Conservation (phyloP, 306 rosid genomes). For the Medicago lupulina region DNA sequence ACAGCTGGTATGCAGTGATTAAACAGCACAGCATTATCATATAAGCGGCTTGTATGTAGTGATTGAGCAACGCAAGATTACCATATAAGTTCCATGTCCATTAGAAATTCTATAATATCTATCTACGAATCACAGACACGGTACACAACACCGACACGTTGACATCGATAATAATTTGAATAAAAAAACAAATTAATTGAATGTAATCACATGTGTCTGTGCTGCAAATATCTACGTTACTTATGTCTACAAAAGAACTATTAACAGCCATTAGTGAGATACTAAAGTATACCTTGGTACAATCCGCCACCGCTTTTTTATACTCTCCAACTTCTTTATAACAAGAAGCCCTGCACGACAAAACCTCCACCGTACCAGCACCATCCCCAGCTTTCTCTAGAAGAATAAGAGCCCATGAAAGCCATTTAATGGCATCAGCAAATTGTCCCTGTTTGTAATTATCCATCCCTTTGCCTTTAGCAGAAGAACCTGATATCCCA, state of each 20-base stretch:
- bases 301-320: conserved; percentile 97
- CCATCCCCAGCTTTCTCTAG: conserved; percentile 77
- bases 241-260: conserved; percentile 20
- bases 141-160: no score
- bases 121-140: no score
- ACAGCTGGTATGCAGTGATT: background rate
- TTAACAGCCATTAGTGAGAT: conserved; percentile 5
- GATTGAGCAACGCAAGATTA: background rate
- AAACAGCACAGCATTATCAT: background rate
- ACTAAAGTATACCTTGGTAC: conserved; percentile 74
- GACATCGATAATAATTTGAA: no score
- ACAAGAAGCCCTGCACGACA: conserved; percentile 95
- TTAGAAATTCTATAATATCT: conserved; percentile 2
- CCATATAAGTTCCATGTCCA: background rate
- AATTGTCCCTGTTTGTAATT: conserved; percentile 94
- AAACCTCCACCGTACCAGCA: conserved; percentile 61
- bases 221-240: no score
- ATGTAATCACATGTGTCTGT: no score
- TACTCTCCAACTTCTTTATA: conserved; percentile 98
- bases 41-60: background rate
- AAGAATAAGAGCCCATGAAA: conserved; percentile 89
- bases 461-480: conserved; percentile 92
- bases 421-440: conserved; percentile 98
- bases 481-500: conserved; percentile 73
- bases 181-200: no score